Percentiles rank a stretch among this genome's conserved stretches.
Conservation (phyloP, 768 basidiomycete genomes). For the Hortiboletus campestris region DNA sequence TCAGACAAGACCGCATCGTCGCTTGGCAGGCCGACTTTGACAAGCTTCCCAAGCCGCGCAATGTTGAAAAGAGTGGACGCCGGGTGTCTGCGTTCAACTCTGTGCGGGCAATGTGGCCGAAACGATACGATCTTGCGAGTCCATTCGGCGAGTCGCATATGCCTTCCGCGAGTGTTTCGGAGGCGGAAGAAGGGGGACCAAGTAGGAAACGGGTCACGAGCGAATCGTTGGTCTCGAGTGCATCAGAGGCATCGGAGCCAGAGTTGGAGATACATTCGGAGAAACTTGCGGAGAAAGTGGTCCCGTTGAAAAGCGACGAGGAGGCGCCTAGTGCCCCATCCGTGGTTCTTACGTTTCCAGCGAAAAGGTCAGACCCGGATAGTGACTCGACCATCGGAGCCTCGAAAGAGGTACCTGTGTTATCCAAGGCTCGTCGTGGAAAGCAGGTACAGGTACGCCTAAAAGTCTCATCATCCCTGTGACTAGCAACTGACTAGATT, state of each 20-base stretch:
- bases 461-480: background rate
- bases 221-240: constrained; percentile 63
- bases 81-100: constrained; percentile 66
- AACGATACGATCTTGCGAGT: constrained; percentile 52
- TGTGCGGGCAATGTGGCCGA: constrained; percentile 70
- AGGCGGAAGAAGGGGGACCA: constrained; percentile 61
- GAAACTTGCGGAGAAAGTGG: constrained; percentile 19
- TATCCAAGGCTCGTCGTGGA: constrained; percentile 14
- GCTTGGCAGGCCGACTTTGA: constrained; percentile 97
- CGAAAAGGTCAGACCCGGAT: constrained; percentile 59
- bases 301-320: constrained; percentile 17
- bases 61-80: constrained; percentile 50
- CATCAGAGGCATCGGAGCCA: constrained; percentile 68
- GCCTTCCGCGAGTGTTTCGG: constrained; percentile 68
- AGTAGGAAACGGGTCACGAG: constrained; percentile 47
- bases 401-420: constrained; percentile 26
- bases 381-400: constrained; percentile 87
- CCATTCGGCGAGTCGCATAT: constrained; percentile 53
- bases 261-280: constrained; percentile 41
- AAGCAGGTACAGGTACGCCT: constrained; percentile 35
- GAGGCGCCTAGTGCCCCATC: constrained; percentile 11
- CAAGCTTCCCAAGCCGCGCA: constrained; percentile 71
- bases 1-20: constrained; percentile 89
- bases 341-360: constrained; percentile 9
- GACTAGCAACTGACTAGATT: constrained; percentile 8